These are phyloP conservation scores for Trichoderma simmonsii DNA, from an alignment of 2,329 filamentous ascomycete genomes.

Conservation along the genomic window DNA sequence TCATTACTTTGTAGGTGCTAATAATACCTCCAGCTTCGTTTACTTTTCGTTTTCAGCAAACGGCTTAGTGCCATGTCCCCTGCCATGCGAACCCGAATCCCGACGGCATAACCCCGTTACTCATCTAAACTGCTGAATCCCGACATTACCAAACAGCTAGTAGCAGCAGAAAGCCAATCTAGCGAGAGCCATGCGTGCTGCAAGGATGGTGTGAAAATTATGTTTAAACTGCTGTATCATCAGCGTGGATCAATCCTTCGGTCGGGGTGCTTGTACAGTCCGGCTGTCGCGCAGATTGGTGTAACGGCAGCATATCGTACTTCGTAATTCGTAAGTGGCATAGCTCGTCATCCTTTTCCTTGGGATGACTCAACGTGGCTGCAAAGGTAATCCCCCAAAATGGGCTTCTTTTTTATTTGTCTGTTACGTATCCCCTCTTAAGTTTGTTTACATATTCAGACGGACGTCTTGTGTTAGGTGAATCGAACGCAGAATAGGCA, in stretches of 20 bases:
- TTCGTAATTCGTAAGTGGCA: background rate
- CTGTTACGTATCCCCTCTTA: background rate
- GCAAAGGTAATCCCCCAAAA: background rate
- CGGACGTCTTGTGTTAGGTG: background rate
- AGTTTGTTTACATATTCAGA: background rate
- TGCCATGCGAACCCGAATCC: conserved; percentile 1
- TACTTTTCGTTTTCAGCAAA: background rate
- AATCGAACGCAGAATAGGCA: background rate
- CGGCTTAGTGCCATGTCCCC: background rate
- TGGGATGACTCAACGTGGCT: background rate
- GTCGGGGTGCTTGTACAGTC: background rate
- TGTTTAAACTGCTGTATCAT: background rate
- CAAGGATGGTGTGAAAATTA: background rate
- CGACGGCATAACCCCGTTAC: background rate
- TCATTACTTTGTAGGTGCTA: background rate
- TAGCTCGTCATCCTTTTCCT: background rate
- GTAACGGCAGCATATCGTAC: background rate
- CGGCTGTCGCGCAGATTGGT: background rate
- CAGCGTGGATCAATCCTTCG: background rate
- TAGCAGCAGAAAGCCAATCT: background rate
- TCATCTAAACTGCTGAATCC: background rate
- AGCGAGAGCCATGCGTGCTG: background rate
- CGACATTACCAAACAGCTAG: background rate
- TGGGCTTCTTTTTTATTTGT: background rate
- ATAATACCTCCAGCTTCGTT: background rate